Percentiles rank a stretch among this genome's conserved stretches.
These are phyloP conservation scores for Punctularia strigosozonata DNA, from an alignment of 768 basidiomycete genomes.

Conservation along the genomic window DNA sequence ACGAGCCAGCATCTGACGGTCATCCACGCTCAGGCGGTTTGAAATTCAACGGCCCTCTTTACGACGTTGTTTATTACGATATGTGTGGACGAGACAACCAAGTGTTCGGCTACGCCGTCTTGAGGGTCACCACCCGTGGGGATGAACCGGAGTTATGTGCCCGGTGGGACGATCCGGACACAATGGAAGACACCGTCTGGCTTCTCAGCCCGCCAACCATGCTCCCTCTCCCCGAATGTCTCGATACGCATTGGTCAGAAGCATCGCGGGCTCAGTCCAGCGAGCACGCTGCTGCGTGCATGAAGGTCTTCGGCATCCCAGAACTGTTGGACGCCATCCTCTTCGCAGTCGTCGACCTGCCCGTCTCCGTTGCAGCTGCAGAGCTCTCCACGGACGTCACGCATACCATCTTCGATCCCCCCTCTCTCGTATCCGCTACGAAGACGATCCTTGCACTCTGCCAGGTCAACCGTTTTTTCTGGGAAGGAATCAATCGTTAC, in stretches of 20 bases:
- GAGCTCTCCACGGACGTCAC: conserved; percentile 2
- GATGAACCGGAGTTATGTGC: too few relatives aligned
- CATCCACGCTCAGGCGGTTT: conserved; percentile 3
- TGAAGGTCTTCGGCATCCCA: not conserved
- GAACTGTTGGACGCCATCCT: conserved; percentile 3
- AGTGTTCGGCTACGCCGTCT: too few relatives aligned
- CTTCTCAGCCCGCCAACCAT: too few relatives aligned
- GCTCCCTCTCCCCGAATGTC: too few relatives aligned
- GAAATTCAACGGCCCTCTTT: not conserved
- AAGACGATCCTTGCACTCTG: conserved; percentile 6
- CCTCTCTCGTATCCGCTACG: conserved; percentile 6
- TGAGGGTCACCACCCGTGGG: too few relatives aligned
- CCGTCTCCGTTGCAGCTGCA: not conserved
- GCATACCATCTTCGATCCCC: not conserved
- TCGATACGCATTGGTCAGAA: too few relatives aligned
- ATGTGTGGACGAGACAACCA: conserved; percentile 8
- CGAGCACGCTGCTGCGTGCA: conserved; percentile 1
- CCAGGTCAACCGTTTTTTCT: conserved; percentile 6
- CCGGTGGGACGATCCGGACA: too few relatives aligned
- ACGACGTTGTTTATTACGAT: conserved; percentile 8
- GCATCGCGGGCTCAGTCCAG: too few relatives aligned
- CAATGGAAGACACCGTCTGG: too few relatives aligned
- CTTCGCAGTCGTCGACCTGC: too few relatives aligned
- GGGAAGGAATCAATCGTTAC: conserved; percentile 1
- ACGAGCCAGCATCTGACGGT: conserved; percentile 4